These are phyloP conservation scores for Nicotiana benthamiana DNA, from an alignment of 257 asterid species.

Conservation along the genomic window DNA sequence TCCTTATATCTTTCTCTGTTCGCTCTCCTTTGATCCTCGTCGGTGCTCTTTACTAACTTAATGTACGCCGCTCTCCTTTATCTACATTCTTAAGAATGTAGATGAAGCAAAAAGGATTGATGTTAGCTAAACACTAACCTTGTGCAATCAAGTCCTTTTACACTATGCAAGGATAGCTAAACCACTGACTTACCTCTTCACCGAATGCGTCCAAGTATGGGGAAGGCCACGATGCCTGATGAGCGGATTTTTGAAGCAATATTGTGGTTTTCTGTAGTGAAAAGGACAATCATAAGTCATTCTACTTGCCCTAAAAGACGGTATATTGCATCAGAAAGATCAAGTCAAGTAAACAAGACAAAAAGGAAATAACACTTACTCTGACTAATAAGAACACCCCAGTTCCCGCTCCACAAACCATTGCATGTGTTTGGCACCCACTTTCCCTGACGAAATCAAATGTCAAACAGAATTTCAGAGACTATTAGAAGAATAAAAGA, in stretches of 20 bases:
- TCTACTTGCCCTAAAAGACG: not conserved
- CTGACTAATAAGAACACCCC: conserved; percentile 85
- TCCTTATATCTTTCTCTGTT: too few relatives aligned
- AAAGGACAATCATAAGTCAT: not conserved
- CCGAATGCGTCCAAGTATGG: conserved; percentile 95
- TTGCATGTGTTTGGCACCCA: conserved; percentile 76
- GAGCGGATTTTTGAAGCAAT: conserved; percentile 87
- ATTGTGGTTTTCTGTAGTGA: conserved; percentile 70
- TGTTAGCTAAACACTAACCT: not conserved
- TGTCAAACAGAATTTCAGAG: conserved; percentile 6
- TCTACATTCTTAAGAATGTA: not conserved
- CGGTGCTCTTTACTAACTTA: too few relatives aligned
- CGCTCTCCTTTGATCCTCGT: too few relatives aligned
- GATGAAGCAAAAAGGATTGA: conserved; percentile 6
- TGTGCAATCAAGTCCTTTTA: not conserved
- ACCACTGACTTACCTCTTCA: conserved; percentile 68
- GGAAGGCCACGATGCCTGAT: conserved; percentile 97
- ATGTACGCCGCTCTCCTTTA: too few relatives aligned
- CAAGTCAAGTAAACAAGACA: not conserved
- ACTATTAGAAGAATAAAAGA: not conserved
- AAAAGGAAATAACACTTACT: conserved; percentile 33
- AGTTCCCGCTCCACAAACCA: conserved; percentile 84
- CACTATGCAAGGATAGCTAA: not conserved
- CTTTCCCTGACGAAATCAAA: conserved; percentile 45
- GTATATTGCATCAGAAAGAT: not conserved